phyloP scores from a whole-genome alignment of 768 basidiomycete genomes.

The Gautieria morchelliformis region DNA sequence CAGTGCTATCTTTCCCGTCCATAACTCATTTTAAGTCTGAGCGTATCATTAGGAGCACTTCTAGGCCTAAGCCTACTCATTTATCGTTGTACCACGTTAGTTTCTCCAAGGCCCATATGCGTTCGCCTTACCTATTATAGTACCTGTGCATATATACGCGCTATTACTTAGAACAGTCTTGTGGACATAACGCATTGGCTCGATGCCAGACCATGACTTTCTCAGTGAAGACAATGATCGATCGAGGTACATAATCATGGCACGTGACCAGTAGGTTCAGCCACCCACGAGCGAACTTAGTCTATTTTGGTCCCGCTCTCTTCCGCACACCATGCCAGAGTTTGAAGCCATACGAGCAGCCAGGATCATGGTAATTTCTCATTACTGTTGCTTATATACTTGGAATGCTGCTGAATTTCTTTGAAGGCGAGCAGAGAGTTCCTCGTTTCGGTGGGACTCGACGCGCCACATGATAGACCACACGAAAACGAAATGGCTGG shows the following conservation, averaged over 20 bases:
- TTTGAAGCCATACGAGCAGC: not conserved
- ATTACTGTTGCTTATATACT: not conserved
- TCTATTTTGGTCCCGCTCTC: not conserved
- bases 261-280: too few relatives aligned
- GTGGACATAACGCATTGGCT: too few relatives aligned
- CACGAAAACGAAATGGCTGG: too few relatives aligned
- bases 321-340: not conserved
- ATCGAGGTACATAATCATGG: too few relatives aligned
- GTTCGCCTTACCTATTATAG: too few relatives aligned
- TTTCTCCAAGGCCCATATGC: too few relatives aligned
- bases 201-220: too few relatives aligned
- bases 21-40: not conserved
- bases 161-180: too few relatives aligned
- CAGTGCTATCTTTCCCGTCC: conserved; percentile 15
- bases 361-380: conserved; percentile 1
- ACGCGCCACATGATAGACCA: conserved; percentile 24
- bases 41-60: conserved; percentile 44
- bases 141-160: too few relatives aligned
- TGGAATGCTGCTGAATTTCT: not conserved
- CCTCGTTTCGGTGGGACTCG: conserved; percentile 34
- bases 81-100: too few relatives aligned
- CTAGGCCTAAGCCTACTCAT: conserved; percentile 16
- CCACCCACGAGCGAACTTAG: too few relatives aligned
- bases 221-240: too few relatives aligned
- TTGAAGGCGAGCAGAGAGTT: conserved; percentile 34